Percentiles rank a stretch among this genome's conserved stretches.
These are phyloP conservation scores for Cytospora paraplurivora DNA, from an alignment of 2,329 filamentous ascomycete species.

Conservation along the genomic window DNA sequence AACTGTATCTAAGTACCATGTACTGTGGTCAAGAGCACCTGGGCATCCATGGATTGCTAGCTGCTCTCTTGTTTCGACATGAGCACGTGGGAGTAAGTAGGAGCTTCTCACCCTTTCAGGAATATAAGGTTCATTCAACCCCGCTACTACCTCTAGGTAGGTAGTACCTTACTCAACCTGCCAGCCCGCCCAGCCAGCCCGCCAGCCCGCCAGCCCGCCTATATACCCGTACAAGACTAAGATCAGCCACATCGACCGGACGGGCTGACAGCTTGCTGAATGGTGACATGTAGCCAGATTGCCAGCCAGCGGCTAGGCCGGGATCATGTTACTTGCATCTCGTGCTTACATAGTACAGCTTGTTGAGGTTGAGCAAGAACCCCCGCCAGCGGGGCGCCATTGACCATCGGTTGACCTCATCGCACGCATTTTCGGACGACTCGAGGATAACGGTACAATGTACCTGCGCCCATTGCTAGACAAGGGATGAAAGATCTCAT, in stretches of 20 bases:
- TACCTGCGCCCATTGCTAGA: slow-evolving; percentile 10
- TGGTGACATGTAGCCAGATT: neutral
- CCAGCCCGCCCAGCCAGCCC: neutral
- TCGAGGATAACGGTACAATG: slow-evolving; percentile 1
- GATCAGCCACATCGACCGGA: slow-evolving; percentile 1
- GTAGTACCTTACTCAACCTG: neutral
- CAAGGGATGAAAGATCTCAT: slow-evolving; percentile 16
- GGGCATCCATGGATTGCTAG: neutral
- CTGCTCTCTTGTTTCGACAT: neutral
- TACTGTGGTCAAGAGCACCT: neutral
- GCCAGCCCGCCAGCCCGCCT: neutral
- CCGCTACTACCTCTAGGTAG: too few species aligned
- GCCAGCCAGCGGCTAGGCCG: neutral
- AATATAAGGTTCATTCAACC: too few species aligned
- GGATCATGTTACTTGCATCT: neutral
- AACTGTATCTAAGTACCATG: too few species aligned
- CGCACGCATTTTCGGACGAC: too few species aligned
- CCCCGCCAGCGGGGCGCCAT: neutral
- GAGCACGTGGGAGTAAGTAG: too few species aligned
- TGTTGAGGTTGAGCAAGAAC: neutral
- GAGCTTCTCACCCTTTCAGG: too few species aligned
- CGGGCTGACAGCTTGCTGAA: neutral
- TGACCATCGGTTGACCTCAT: neutral
- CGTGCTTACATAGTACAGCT: neutral
- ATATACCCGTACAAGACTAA: neutral